Base-by-base conservation (phyloP, 805 yeast species). In the Lipomyces starkeyi region DNA sequence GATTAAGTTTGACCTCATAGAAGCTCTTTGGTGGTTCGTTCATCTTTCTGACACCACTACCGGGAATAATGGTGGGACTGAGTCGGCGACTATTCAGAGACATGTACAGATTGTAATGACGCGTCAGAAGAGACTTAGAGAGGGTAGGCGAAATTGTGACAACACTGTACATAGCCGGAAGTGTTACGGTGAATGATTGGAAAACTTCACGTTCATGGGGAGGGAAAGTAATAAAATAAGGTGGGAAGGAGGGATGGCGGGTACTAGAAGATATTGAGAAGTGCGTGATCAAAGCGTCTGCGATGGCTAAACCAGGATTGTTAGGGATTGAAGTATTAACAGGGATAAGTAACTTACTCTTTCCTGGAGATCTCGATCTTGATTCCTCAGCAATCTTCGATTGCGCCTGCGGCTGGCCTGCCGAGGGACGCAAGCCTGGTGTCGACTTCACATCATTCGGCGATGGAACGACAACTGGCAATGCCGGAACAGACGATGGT, bases 71-170 rank as follows among this genome's bases (percentile, higher is more conserved):
- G 9, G 61, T 62, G 13, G 72, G 72, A 64, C 72, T 69, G n/a
- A 69, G 61, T 7, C 72, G 68, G 17, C 71, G 65, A 29, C 61
- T 62, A 62, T 69, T 69, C 34, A 69, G 65, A 11, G 72, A 67
- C 72, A 69, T 69, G 64, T 69, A 69, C 11, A 69, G 66, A 37
- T 69, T 69, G 61, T 69, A 69, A 25, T 69, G 70, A 4, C 72
- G 68, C 22, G 63, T 53, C 8, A 69, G 57, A 17, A 69, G 63
- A 6, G 72, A 66, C 32, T 29, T 52, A 17, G 72, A 66, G 14
- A 69, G 65, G 7, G 72, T 69, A 11, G 72, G 72, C 35, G 72
- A 69, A 27, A 69, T 69, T 29, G 72, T 69, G 53, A 69, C 65
- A 20, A 64, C 25, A 34, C 62, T 62, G 58, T 67, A 67, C 25